Evolutionary conservation across 2,329 filamentous ascomycete genomes (phyloP).

Genomic region (Aspergillus sojae): DNA sequence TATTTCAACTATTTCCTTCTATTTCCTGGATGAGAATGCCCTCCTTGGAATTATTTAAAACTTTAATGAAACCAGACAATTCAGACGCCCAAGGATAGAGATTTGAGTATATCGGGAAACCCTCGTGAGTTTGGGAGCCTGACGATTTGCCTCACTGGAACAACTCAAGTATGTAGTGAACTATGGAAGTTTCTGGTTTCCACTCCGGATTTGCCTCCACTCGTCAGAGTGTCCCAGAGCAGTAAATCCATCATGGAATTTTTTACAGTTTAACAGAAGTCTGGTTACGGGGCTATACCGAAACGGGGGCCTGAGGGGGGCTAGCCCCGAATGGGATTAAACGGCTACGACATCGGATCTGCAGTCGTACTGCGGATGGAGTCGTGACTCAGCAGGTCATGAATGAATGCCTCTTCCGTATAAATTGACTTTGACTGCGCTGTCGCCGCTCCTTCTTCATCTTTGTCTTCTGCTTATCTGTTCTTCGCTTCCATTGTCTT

Average conservation of each 20-base stretch:
- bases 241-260: not conserved
- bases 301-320: not conserved
- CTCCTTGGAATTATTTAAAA: not conserved
- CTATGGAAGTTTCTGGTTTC: constrained; percentile 4
- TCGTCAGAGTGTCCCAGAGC: not conserved
- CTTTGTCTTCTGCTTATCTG: constrained; percentile 1
- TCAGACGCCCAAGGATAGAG: not conserved
- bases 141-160: constrained; percentile 1
- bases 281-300: not conserved
- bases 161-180: not conserved
- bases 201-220: constrained; percentile 1
- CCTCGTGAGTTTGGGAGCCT: not conserved
- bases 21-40: not conserved
- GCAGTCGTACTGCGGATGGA: constrained; percentile 7
- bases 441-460: constrained; percentile 19
- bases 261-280: not conserved
- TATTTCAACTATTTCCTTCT: no score
- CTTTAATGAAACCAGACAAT: not conserved
- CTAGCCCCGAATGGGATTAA: not conserved
- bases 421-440: constrained; percentile 27
- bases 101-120: no score
- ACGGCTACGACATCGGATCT: constrained; percentile 16
- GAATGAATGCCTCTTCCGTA: constrained; percentile 19
- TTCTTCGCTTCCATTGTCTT: constrained; percentile 7
- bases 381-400: constrained; percentile 21